These are phyloP conservation scores for Jackrogersella minutella DNA, from an alignment of 495 filamentous ascomycete species.

Conservation along the genomic window DNA sequence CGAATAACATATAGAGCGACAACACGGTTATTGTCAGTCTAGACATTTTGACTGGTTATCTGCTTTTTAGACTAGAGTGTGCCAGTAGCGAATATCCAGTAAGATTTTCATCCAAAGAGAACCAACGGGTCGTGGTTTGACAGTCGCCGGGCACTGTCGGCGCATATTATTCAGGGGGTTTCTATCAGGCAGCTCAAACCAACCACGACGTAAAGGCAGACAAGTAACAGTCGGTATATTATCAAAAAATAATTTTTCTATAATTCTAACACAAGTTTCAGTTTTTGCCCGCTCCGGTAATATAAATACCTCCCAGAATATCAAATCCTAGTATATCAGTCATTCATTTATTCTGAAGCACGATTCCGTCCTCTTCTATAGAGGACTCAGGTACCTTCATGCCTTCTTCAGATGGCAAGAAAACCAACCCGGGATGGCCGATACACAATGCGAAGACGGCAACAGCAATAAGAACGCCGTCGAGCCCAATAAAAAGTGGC, in stretches of 20 bases:
- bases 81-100: too few species aligned
- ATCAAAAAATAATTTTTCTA: background rate
- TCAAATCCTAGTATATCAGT: background rate
- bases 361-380: background rate
- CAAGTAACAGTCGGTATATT: background rate
- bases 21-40: background rate
- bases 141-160: background rate
- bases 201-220: too few species aligned
- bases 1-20: background rate
- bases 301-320: background rate
- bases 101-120: too few species aligned
- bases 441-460: slow-evolving; percentile 5
- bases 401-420: background rate
- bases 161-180: background rate
- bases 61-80: background rate
- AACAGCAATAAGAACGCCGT: slow-evolving; percentile 31
- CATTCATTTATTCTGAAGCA: background rate
- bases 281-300: background rate
- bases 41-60: background rate
- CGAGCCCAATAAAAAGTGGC: slow-evolving; percentile 58
- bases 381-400: background rate
- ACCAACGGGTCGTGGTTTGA: background rate
- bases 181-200: background rate
- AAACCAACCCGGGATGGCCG: slow-evolving; percentile 3
- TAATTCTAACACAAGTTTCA: background rate